A percentile compares a stretch with the other conserved stretches of the same genome.
These are phyloP conservation scores for Waltergamsia citrina DNA, from an alignment of 2,329 filamentous ascomycete genomes.

Conservation along the genomic window DNA sequence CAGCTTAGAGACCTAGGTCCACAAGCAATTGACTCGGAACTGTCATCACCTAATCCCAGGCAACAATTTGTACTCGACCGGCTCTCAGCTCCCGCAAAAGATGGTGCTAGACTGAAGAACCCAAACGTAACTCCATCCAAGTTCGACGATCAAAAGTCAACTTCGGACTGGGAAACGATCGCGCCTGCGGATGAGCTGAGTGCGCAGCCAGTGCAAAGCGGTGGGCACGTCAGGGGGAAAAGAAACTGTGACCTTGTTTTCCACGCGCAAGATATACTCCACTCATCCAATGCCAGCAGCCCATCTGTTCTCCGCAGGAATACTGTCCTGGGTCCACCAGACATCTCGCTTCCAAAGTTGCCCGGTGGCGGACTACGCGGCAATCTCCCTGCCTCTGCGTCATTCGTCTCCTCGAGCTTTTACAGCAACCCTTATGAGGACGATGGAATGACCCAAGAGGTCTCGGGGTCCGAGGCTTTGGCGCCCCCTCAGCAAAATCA, in stretches of 20 bases:
- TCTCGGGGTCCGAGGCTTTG: slow-evolving; percentile 1
- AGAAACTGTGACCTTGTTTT: slow-evolving; percentile 1
- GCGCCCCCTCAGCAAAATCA: neutral
- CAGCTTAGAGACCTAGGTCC: too few relatives aligned
- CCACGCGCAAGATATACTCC: neutral
- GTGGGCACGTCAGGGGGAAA: neutral
- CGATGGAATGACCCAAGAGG: slow-evolving; percentile 4
- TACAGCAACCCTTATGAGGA: slow-evolving; percentile 12
- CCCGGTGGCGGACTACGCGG: slow-evolving; percentile 5
- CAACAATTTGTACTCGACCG: too few relatives aligned
- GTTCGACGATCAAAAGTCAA: neutral
- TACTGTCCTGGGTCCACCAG: slow-evolving; percentile 5
- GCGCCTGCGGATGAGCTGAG: slow-evolving; percentile 1
- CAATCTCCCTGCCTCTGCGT: slow-evolving; percentile 9
- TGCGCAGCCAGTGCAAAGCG: neutral
- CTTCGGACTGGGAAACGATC: slow-evolving; percentile 7
- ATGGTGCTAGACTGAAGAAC: too few relatives aligned
- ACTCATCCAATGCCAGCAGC: neutral
- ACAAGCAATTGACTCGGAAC: too few relatives aligned
- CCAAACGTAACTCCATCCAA: slow-evolving; percentile 16
- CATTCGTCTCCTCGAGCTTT: slow-evolving; percentile 17
- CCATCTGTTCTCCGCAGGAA: slow-evolving; percentile 1
- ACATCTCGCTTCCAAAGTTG: slow-evolving; percentile 5
- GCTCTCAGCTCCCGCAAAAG: neutral
- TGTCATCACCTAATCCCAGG: too few relatives aligned